Percentiles rank a stretch among this genome's conserved stretches.
Conservation (phyloP, 2,329 filamentous ascomycete genomes). For the Myrmaecium sp. region DNA sequence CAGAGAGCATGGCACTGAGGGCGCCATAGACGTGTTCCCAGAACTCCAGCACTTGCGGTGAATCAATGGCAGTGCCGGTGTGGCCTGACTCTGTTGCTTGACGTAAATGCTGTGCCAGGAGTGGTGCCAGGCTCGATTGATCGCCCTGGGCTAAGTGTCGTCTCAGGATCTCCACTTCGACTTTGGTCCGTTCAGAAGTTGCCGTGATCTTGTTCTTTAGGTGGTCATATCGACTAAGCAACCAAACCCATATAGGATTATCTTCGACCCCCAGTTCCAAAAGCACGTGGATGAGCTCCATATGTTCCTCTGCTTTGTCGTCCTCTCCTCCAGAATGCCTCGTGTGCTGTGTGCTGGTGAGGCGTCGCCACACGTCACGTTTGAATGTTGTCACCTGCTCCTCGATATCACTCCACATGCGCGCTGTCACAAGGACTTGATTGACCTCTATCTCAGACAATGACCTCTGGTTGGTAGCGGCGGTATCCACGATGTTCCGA, state of each 20-base stretch:
- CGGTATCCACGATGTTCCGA: conserved; percentile 45
- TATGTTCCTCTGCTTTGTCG: conserved; percentile 58
- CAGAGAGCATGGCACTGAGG: conserved; percentile 55
- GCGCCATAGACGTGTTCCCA: conserved; percentile 81
- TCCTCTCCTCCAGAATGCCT: conserved; percentile 30
- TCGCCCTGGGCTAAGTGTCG: conserved; percentile 61
- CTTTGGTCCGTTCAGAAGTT: conserved; percentile 68
- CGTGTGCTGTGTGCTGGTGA: conserved; percentile 48
- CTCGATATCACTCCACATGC: conserved; percentile 92
- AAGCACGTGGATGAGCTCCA: conserved; percentile 76
- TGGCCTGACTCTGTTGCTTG: conserved; percentile 39
- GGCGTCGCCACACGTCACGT: conserved; percentile 68
- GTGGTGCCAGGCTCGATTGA: too few relatives aligned
- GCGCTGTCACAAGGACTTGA: conserved; percentile 69
- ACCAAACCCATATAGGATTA: conserved; percentile 93
- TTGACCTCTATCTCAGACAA: conserved; percentile 69
- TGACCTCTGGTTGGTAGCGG: conserved; percentile 30
- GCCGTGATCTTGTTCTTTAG: conserved; percentile 70
- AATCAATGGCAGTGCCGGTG: conserved; percentile 54
- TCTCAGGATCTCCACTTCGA: conserved; percentile 83
- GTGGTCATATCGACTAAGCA: conserved; percentile 75
- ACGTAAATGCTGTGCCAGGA: conserved; percentile 59
- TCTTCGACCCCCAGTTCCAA: conserved; percentile 91
- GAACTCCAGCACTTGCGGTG: conserved; percentile 64
- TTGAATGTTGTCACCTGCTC: conserved; percentile 78